These are phyloP conservation scores for Allium fistulosum DNA, from an alignment of 106 monocot species.

Conservation along the genomic window DNA sequence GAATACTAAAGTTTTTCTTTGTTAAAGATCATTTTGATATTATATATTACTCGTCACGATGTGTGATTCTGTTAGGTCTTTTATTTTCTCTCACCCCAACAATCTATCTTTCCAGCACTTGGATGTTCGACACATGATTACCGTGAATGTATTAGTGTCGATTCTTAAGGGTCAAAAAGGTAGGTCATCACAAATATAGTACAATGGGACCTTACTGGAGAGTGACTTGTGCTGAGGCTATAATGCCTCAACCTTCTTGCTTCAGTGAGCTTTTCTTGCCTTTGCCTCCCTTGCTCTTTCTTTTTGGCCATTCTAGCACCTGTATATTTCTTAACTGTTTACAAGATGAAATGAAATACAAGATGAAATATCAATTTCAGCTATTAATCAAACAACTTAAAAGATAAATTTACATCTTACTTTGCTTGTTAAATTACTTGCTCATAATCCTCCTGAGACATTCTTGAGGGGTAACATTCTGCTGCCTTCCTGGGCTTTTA, in stretches of 20 bases:
- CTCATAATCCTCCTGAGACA: slow-evolving; percentile 98
- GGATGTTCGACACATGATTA: too few relatives aligned
- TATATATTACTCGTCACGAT: too few relatives aligned
- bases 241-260: slow-evolving; percentile 52
- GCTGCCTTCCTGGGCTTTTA: slow-evolving; percentile 49
- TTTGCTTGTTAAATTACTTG: slow-evolving; percentile 96
- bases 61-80: too few relatives aligned
- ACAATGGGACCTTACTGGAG: slow-evolving; percentile 56
- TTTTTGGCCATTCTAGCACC: slow-evolving; percentile 88
- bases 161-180: too few relatives aligned
- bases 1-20: too few relatives aligned
- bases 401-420: slow-evolving; percentile 22
- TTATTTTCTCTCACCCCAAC: too few relatives aligned
- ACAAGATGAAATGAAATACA: not conserved
- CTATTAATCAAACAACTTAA: not conserved
- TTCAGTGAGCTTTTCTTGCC: slow-evolving; percentile 78
- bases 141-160: too few relatives aligned
- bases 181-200: too few relatives aligned
- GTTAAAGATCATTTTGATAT: too few relatives aligned
- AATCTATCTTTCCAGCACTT: too few relatives aligned
- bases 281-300: slow-evolving; percentile 77
- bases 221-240: slow-evolving; percentile 59
- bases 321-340: slow-evolving; percentile 81
- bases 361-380: not conserved
- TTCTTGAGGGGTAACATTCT: slow-evolving; percentile 97